Conservation (phyloP, 306 rosid genomes). For the Oxytropis ochrocephala region DNA sequence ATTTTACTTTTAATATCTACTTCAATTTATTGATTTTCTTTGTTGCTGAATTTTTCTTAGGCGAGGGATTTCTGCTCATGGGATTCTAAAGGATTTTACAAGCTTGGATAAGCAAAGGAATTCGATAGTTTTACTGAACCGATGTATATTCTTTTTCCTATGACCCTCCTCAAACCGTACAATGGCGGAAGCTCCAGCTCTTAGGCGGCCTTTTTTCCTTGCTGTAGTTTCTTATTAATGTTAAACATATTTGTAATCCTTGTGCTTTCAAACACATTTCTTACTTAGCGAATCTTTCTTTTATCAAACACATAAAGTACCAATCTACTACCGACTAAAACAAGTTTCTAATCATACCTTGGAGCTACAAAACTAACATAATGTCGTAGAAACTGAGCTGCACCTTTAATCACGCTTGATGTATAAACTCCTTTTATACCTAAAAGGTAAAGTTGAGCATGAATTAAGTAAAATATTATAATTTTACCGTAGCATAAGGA, state of each 20-base stretch:
- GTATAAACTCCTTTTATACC: constrained; percentile 77
- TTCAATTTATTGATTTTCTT: not conserved
- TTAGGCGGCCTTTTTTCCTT: not conserved
- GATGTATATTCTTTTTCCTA: not conserved
- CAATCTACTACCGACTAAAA: not conserved
- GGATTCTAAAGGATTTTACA: not conserved
- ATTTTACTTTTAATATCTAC: not conserved
- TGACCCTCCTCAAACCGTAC: not conserved
- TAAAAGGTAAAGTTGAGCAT: constrained; percentile 19
- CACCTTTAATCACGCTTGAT: constrained; percentile 72
- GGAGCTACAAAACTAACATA: constrained; percentile 41
- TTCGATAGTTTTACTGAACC: not conserved
- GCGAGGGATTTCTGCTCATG: not conserved
- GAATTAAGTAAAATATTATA: not conserved
- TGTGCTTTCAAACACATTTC: not conserved
- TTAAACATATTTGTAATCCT: not conserved
- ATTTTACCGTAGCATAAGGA: not conserved
- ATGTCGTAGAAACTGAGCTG: constrained; percentile 49
- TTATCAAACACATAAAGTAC: not conserved
- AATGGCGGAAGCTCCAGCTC: not conserved
- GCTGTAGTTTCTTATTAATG: not conserved
- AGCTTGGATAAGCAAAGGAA: not conserved
- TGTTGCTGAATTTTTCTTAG: not conserved
- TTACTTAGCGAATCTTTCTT: not conserved
- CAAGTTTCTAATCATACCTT: constrained; percentile 45